Evolutionary conservation across 768 basidiomycete species (phyloP).

Genomic region (Boletellus emodensis): DNA sequence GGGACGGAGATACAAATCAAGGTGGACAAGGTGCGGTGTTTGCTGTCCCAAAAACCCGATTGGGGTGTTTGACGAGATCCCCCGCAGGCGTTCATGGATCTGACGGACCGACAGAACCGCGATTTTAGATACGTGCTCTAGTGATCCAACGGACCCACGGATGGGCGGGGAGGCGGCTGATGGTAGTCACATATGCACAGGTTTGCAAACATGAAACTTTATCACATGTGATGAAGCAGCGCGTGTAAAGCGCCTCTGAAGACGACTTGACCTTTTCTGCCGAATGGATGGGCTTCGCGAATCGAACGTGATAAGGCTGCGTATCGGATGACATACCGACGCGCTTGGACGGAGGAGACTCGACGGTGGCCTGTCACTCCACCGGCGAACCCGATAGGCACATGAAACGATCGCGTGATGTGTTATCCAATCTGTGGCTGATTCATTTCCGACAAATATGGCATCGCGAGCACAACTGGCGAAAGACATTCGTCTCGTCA

Average conservation of each 20-base stretch:
- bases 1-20: constrained; percentile 52
- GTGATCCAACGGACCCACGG: too few species aligned
- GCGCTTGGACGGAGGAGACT: too few species aligned
- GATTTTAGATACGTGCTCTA: constrained; percentile 72
- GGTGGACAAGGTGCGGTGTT: constrained; percentile 55
- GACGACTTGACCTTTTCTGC: too few species aligned
- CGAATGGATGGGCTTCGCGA: too few species aligned
- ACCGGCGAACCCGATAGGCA: neutral
- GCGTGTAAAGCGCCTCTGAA: too few species aligned
- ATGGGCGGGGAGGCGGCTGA: neutral
- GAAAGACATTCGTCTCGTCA: neutral
- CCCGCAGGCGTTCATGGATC: constrained; percentile 61
- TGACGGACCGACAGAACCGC: constrained; percentile 69
- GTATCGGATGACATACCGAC: too few species aligned
- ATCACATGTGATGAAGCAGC: too few species aligned
- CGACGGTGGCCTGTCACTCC: too few species aligned
- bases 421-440: neutral
- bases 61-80: neutral
- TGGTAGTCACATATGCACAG: neutral
- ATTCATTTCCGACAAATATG: neutral
- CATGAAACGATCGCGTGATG: neutral
- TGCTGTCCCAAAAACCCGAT: neutral
- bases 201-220: too few species aligned
- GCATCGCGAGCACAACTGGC: neutral
- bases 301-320: too few species aligned